Conservation (phyloP, 371 early-diverging fungal genomes). For the Mucor racemosus region DNA sequence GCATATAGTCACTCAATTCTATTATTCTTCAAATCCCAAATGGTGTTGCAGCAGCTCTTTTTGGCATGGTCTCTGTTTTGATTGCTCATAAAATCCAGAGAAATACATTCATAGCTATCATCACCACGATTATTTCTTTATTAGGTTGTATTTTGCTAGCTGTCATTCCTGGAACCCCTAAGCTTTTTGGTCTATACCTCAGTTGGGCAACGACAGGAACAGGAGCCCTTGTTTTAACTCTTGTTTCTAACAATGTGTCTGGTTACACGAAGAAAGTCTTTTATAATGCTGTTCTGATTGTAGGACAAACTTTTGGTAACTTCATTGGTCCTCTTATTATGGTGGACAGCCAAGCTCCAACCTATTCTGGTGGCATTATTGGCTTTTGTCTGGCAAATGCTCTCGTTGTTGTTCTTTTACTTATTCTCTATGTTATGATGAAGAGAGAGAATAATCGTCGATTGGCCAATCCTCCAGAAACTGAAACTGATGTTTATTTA, state of each 20-base stretch:
- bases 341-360: conserved; percentile 25
- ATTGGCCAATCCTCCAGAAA: conserved; percentile 11
- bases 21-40: conserved; percentile 37
- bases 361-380: conserved; percentile 24
- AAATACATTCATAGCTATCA: conserved; percentile 17
- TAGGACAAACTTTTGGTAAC: conserved; percentile 32
- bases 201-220: conserved; percentile 29
- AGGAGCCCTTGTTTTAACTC: conserved; percentile 15
- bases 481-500: conserved; percentile 24
- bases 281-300: conserved; percentile 27
- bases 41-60: conserved; percentile 23
- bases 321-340: conserved; percentile 36
- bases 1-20: conserved; percentile 18
- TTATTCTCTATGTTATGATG: conserved; percentile 24
- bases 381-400: conserved; percentile 26
- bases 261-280: conserved; percentile 35
- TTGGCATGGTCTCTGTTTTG: conserved; percentile 17
- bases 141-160: conserved; percentile 27
- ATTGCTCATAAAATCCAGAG: conserved; percentile 12
- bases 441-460: conserved; percentile 28
- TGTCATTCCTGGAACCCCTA: conserved; percentile 22
- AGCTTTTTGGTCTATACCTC: conserved; percentile 31
- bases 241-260: conserved; percentile 30
- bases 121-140: conserved; percentile 6
- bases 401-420: conserved; percentile 15